A percentile compares a stretch with the other conserved stretches of the same genome.
Evolutionary conservation across 441 rosid genomes (phyloP).

Genomic region (Adansonia gregorii): DNA sequence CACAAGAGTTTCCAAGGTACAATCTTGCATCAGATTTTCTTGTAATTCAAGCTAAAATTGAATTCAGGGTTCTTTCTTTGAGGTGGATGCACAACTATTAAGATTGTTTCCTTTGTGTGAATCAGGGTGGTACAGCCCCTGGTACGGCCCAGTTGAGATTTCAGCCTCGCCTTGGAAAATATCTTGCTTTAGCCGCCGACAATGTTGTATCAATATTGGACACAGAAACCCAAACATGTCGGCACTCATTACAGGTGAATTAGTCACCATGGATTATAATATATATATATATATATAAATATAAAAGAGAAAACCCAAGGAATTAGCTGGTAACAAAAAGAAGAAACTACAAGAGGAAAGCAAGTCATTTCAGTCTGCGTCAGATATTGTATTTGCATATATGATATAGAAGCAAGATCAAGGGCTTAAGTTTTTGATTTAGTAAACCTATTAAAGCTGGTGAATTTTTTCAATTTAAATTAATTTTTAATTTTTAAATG

Average conservation of each 20-base stretch:
- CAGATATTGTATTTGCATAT: not conserved
- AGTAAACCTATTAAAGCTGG: not conserved
- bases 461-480: not conserved
- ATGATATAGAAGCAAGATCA: not conserved
- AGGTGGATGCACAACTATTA: not conserved
- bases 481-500: not conserved
- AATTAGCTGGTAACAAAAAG: not conserved
- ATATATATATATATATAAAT: not conserved
- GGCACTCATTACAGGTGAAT: constrained; percentile 78
- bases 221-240: constrained; percentile 76
- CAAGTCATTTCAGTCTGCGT: not conserved
- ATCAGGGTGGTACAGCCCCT: constrained; percentile 81
- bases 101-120: constrained; percentile 4
- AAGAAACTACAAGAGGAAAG: not conserved
- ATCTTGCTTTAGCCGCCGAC: constrained; percentile 84
- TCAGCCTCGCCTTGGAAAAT: constrained; percentile 82
- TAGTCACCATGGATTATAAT: not conserved
- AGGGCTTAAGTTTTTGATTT: not conserved
- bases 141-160: constrained; percentile 86
- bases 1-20: constrained; percentile 82
- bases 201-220: constrained; percentile 85
- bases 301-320: not conserved
- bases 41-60: not conserved
- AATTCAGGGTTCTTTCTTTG: constrained; percentile 1
- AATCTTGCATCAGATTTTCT: constrained; percentile 13